Evolutionary conservation across 2,329 filamentous ascomycete species (phyloP).

Genomic region (Diaporthe batatas): DNA sequence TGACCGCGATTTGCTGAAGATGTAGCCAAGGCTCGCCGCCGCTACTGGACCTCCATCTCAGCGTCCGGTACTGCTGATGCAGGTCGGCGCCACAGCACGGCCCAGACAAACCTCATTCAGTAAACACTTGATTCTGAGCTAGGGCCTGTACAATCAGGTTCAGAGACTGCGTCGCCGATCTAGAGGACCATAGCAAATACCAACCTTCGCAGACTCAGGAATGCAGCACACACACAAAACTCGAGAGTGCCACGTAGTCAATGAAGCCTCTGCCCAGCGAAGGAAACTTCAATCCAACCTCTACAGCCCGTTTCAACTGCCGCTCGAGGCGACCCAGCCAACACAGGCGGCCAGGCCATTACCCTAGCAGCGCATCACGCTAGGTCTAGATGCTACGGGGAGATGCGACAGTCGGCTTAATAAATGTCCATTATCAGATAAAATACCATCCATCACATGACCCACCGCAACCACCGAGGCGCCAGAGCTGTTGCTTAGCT

Average conservation of each 20-base stretch:
- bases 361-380: conserved; percentile 5
- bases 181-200: conserved; percentile 26
- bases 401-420: background rate
- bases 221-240: conserved; percentile 3
- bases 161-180: conserved; percentile 2
- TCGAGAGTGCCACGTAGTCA: background rate
- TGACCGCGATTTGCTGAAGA: background rate
- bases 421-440: background rate
- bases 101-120: background rate
- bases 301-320: conserved; percentile 29
- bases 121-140: background rate
- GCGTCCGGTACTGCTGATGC: background rate
- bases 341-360: background rate
- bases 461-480: background rate
- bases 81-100: background rate
- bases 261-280: background rate
- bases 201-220: conserved; percentile 3
- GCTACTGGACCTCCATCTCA: conserved; percentile 3
- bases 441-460: conserved; percentile 3
- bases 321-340: conserved; percentile 25
- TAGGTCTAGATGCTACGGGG: background rate
- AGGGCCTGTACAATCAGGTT: background rate
- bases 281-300: background rate
- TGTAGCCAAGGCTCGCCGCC: background rate
- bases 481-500: background rate